A percentile compares a stretch with the other conserved stretches of the same genome.
Evolutionary conservation across 2,329 filamentous ascomycete species (phyloP).

Genomic region (Hypoxylon sp.): DNA sequence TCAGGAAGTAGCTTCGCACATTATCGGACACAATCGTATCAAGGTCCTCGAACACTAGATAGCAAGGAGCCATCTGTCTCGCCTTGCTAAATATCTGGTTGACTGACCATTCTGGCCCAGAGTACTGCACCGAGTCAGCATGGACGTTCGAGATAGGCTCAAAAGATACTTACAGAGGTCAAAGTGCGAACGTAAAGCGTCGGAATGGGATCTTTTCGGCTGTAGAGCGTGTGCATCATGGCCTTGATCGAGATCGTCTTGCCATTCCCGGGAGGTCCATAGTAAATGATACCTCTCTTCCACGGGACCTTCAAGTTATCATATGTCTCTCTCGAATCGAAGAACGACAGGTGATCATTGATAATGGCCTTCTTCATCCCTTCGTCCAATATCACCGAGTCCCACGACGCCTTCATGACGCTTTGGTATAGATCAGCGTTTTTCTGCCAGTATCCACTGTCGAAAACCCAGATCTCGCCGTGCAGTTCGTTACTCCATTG

Average conservation of each 20-base stretch:
- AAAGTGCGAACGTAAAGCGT: conserved; percentile 71
- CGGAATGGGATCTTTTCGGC: conserved; percentile 65
- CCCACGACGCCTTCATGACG: conserved; percentile 69
- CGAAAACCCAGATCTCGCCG: conserved; percentile 76
- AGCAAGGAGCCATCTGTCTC: conserved; percentile 73
- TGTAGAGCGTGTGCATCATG: conserved; percentile 73
- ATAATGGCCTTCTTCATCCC: conserved; percentile 75
- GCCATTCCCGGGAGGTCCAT: conserved; percentile 74
- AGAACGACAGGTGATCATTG: conserved; percentile 75
- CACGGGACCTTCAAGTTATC: conserved; percentile 73
- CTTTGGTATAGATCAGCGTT: conserved; percentile 70
- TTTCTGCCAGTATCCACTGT: conserved; percentile 73
- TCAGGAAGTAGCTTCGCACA: conserved; percentile 77
- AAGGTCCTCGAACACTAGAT: conserved; percentile 79
- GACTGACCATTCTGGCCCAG: conserved; percentile 69
- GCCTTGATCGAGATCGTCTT: conserved; percentile 80
- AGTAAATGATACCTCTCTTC: conserved; percentile 78
- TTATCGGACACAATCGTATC: conserved; percentile 73
- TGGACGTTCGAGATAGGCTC: neutral
- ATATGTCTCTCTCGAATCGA: conserved; percentile 70
- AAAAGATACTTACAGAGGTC: conserved; percentile 55
- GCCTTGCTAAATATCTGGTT: conserved; percentile 69
- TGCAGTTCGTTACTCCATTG: conserved; percentile 69
- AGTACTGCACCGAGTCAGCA: conserved; percentile 56
- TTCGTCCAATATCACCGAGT: conserved; percentile 74